Evolutionary conservation across 441 rosid genomes (phyloP), one percentile per base, ranked within the genome.

Genomic region (Breynia disticha): DNA sequence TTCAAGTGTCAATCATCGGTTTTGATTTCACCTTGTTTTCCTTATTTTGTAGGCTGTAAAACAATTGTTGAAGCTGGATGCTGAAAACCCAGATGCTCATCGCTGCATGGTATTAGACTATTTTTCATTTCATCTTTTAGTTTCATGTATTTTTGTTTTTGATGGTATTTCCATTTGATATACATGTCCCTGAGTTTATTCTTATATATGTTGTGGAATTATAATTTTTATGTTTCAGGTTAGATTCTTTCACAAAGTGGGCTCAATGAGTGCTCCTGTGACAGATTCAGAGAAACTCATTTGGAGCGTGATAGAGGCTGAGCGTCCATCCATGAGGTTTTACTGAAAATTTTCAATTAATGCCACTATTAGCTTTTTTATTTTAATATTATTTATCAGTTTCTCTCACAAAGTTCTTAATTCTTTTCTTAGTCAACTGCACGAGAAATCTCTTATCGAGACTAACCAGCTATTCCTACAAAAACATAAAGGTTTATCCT

Each of bases 261-360:
- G 69, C 43, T 76, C 81, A 5, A 71, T 81, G 79, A 56, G 72
- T 75, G 60, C 82, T 67, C 87, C 97, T 19, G 81, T 65, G 7
- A 79, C 83, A 39, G 83, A 76, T 54, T 48, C 90, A 19, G 93
- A 79, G 76, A 89, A 89, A 67, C 95, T 93, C 67, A 74, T 91
- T 67, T 77, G 86, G 83, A 79, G 77, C 66, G 95, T 93, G 50
- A 67, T 93, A 59, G 95, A 86, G 75, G 93, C 86, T 19, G 97
- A 93, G 74, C 87, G 93, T 42, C 86, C 90, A 49, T 67, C 78
- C 48, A 80, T 93, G 67, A 84, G 96, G 96, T 93, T 67, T 55
- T 65, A 41, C 14, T 21, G 37, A 50, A 11, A 60, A 45, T 43
- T 37, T 6, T 14, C 43, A 32, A 11, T 56, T 16, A 21, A 46